Conservation (phyloP, 2,329 filamentous ascomycete genomes). For the Rhexocercosporidium sp. region DNA sequence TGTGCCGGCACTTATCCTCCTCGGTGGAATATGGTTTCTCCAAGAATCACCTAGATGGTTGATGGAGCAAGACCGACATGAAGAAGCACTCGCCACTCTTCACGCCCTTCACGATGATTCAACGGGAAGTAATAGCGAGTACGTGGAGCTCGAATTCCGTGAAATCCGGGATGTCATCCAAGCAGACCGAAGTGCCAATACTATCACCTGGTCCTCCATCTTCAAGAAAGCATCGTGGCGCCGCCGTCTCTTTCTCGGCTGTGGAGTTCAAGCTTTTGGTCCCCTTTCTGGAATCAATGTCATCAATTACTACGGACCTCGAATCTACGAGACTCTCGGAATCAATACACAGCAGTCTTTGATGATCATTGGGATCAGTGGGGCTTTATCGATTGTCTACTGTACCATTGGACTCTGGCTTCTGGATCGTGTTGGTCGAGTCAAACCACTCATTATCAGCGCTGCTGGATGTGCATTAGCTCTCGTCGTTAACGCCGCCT, state of each 20-base stretch:
- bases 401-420: slow-evolving; percentile 44
- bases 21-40: slow-evolving; percentile 54
- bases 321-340: slow-evolving; percentile 66
- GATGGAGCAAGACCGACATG: slow-evolving; percentile 57
- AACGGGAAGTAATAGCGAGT: slow-evolving; percentile 47
- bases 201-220: slow-evolving; percentile 48
- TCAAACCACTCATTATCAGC: slow-evolving; percentile 46
- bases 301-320: slow-evolving; percentile 34
- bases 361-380: slow-evolving; percentile 56
- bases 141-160: slow-evolving; percentile 45
- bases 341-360: slow-evolving; percentile 51
- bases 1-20: slow-evolving; percentile 55
- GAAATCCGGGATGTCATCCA: slow-evolving; percentile 58
- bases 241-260: slow-evolving; percentile 52
- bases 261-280: slow-evolving; percentile 54
- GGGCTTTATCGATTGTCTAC: slow-evolving; percentile 53
- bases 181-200: slow-evolving; percentile 54
- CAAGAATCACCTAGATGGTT: slow-evolving; percentile 62
- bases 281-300: slow-evolving; percentile 54
- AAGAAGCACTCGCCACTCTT: slow-evolving; percentile 60
- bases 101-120: slow-evolving; percentile 59
- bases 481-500: slow-evolving; percentile 59
- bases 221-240: slow-evolving; percentile 50
- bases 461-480: slow-evolving; percentile 55
- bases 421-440: slow-evolving; percentile 41